Evolutionary conservation across 805 yeast genomes (phyloP).

Genomic region (Alloascoidea hylecoeti): DNA sequence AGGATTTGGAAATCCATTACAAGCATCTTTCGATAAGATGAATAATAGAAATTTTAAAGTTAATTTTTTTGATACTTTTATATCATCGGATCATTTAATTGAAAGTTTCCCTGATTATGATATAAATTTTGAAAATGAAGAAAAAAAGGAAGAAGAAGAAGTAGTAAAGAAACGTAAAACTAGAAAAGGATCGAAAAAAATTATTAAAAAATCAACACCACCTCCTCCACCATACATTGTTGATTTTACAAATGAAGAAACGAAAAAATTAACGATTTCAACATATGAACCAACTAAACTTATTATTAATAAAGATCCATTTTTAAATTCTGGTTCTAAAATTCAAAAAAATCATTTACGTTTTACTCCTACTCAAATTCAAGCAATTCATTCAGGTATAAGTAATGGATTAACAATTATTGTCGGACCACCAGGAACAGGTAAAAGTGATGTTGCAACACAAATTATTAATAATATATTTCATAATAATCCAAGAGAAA

Average conservation of each 20-base stretch:
- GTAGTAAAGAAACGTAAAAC: conserved; percentile 3
- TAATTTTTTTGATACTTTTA: conserved; percentile 13
- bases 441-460: conserved; percentile 25
- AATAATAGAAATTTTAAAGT: conserved; percentile 7
- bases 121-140: conserved; percentile 6
- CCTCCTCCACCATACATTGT: neutral
- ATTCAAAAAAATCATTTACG: conserved; percentile 7
- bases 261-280: conserved; percentile 2
- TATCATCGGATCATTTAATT: conserved; percentile 11
- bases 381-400: conserved; percentile 14
- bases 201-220: conserved; percentile 3
- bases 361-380: conserved; percentile 13
- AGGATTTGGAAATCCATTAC: conserved; percentile 17
- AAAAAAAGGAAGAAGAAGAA: conserved; percentile 2
- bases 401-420: conserved; percentile 42
- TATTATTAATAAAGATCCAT: conserved; percentile 12
- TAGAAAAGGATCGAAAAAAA: conserved; percentile 1
- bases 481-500: conserved; percentile 12
- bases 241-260: neutral
- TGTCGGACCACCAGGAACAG: conserved; percentile 76
- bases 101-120: conserved; percentile 9
- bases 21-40: conserved; percentile 7
- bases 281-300: conserved; percentile 5
- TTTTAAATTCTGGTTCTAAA: conserved; percentile 4
- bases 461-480: conserved; percentile 12